Base-by-base conservation (phyloP, 139 green algal species). In the Closterium sp. region DNA sequence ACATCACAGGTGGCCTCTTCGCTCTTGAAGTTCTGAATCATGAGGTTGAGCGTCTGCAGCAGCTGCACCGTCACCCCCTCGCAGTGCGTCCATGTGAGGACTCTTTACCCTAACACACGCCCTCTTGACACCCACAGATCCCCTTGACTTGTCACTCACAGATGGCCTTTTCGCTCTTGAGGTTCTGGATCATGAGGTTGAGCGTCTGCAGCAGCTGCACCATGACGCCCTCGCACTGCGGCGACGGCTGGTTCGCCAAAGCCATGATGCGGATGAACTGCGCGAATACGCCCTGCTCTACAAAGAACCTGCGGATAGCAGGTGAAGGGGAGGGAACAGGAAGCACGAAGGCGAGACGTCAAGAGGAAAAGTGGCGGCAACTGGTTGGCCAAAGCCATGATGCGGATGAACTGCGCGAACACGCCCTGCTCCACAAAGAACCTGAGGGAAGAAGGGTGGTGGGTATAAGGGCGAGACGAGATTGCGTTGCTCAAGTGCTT, bases 111-210 rank as follows among this genome's bases (percentile, higher is more conserved):
- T n/a, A n/a, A n/a, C n/a, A n/a, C n/a, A n/a, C n/a, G n/a, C n/a
- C n/a, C n/a, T n/a, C n/a, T n/a, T n/a, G n/a, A 66, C 38, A 66
- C 38, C 21, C 38, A 66, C 38, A 66, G 36, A 55, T 12, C 36
- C 36, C 36, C 9, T 9, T 9, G 1, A 1, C 4, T 66, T 1
- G 12, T 1, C 76, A 91, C 91, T 89, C 64, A 94, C 89, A 99
- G 7, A 98, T 95, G 3, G 97, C 96, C 1, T 96, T 97, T 93
- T 98, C 96, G 88, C 94, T 97, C 55, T 93, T 93, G 33, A 99
- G 95, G 93, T 99, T 99, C 92, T 99, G 97, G 33, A 99, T 98
- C 88, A 99, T 97, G 92, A 99, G 99, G 93, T 91, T 96, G 86
- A 99, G 94, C 19, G 97, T 99, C 83, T 95, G 93, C 92, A 95